These are phyloP conservation scores for Paralagenidium karlingii DNA, from an alignment of 352 stramenopile genomes.

Conservation along the genomic window DNA sequence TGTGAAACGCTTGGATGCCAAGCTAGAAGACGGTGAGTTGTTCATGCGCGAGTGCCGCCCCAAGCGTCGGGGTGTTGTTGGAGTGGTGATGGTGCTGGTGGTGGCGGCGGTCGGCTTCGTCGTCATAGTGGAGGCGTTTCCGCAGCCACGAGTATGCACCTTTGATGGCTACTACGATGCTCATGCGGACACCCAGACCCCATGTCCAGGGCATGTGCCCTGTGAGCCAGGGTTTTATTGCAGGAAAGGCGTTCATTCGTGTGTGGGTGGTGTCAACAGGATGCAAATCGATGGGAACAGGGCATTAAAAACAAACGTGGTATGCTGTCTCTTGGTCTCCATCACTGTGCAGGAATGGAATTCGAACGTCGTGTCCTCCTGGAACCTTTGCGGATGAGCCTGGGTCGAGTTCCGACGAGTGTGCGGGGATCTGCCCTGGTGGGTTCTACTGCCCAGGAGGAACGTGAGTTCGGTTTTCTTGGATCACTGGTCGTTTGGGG, in stretches of 20 bases:
- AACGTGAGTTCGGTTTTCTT: no score
- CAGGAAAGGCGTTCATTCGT: constrained; percentile 19
- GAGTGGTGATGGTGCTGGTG: no score
- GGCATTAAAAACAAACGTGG: neutral
- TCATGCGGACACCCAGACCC: constrained; percentile 18
- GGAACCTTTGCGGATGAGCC: constrained; percentile 41
- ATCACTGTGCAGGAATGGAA: constrained; percentile 12
- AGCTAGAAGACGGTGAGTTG: no score
- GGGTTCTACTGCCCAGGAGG: constrained; percentile 48
- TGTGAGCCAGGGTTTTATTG: constrained; percentile 47
- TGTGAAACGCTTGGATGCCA: no score
- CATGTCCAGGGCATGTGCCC: constrained; percentile 19
- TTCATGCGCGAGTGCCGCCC: no score
- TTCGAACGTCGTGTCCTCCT: constrained; percentile 25
- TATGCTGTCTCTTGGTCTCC: neutral
- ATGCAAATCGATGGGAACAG: neutral
- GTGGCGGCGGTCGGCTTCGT: no score
- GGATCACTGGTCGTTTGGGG: no score
- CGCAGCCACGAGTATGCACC: constrained; percentile 8
- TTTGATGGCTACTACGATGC: constrained; percentile 42
- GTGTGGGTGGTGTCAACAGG: neutral
- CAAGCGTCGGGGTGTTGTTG: no score
- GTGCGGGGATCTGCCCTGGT: constrained; percentile 38
- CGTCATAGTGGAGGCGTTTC: no score
- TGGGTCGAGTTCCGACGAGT: constrained; percentile 21